Base-by-base conservation (phyloP, 345 rosid genomes). In the Gynandropsis gynandra region DNA sequence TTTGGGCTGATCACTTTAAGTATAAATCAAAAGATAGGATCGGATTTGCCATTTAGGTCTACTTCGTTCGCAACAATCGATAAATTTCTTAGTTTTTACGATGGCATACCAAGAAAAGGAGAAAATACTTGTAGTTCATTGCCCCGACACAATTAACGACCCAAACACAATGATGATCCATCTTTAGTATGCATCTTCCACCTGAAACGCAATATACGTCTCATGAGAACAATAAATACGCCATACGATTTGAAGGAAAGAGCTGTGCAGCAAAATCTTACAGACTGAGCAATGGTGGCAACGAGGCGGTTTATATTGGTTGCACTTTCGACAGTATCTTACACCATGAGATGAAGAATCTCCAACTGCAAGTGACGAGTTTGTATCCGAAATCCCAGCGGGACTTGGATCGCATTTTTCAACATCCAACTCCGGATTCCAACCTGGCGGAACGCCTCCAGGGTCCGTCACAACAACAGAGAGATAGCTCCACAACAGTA, bases 111-210 rank as follows among this genome's bases (percentile, higher is more conserved):
- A 86, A 71, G 68, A 86, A 86, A 17, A 86, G 80, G 65, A 86
- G 88, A 64, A 86, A 86, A 65, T 75, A 77, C 68, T 86, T 86
- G 74, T 86, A 86, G 54, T 86, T 83, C 67, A 75, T 74, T 29
- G 89, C 95, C 16, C 92, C 95, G 51, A 83, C 92, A 62, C 89
- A 83, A 47, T 86, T 86, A 24, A 86, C 92, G 38, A 86, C 95
- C 95, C 95, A 86, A 37, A 86, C 86, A 71, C 95, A 86, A 43
- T 86, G 95, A 72, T 86, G 92, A 47, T 86, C 92, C 92, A 86
- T 80, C 72, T 86, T 86, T 39, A 83, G 73, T 62, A 86, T 81
- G 60, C 92, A 86, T 64, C 92, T 80, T 46, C 77, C 76, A 69
- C 95, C 95, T 86, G 73, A 58, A 61, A 8, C 49, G 50, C 54